Conservation (phyloP, 768 basidiomycete genomes). For the Ephemerocybe angulata region DNA sequence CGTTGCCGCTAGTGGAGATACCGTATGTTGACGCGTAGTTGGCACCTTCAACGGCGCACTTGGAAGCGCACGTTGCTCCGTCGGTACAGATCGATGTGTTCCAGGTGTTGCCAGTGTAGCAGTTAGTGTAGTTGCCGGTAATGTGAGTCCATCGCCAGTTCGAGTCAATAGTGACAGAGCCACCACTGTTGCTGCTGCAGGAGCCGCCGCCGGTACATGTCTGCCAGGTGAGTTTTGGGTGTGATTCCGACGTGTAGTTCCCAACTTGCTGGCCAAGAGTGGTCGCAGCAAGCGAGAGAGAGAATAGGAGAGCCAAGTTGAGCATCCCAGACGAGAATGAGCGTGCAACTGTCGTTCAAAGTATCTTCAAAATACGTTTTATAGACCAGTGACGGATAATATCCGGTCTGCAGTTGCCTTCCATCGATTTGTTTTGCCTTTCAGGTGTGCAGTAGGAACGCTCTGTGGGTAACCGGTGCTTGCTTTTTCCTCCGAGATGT, state of each 20-base stretch:
- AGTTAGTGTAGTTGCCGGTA: conserved; percentile 7
- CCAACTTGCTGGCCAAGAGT: conserved; percentile 11
- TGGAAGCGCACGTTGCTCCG: conserved; percentile 3
- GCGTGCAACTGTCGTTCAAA: not conserved
- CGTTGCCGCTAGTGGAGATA: conserved; percentile 10
- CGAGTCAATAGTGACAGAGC: conserved; percentile 7
- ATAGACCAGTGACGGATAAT: not conserved
- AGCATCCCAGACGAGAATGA: not conserved
- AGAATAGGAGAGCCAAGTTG: not conserved
- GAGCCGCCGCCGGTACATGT: conserved; percentile 5
- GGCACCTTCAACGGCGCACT: conserved; percentile 11
- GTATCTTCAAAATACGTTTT: not conserved
- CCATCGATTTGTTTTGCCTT: too few species aligned
- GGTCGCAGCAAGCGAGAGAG: conserved; percentile 6
- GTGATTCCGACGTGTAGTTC: conserved; percentile 9
- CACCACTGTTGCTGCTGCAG: conserved; percentile 6
- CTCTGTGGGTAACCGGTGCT: too few species aligned
- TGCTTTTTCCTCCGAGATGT: too few species aligned
- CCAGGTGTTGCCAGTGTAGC: conserved; percentile 12
- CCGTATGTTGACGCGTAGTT: conserved; percentile 11
- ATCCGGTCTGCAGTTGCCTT: not conserved
- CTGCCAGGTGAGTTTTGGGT: conserved; percentile 11
- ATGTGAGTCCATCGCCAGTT: conserved; percentile 13
- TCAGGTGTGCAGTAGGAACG: too few species aligned
- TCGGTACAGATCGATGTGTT: conserved; percentile 5